These are phyloP conservation scores for Dactylellina sp. DNA, from an alignment of 2,329 filamentous ascomycete genomes.

Conservation along the genomic window DNA sequence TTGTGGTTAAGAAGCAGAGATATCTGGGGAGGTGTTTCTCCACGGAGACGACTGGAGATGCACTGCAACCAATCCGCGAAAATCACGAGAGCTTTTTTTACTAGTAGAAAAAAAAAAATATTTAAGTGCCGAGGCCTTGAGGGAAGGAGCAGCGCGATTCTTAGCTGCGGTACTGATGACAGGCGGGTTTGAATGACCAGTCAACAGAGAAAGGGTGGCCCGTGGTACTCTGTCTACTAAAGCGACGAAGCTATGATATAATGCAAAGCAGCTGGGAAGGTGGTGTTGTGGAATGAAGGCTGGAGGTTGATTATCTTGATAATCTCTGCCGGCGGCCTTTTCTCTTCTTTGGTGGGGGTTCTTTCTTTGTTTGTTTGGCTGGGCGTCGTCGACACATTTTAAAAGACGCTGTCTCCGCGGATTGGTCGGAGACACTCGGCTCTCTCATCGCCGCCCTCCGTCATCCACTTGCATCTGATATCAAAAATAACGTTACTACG, in stretches of 20 bases:
- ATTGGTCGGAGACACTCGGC: conserved; percentile 40
- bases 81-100: not conserved
- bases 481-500: conserved; percentile 4
- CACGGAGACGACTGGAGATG: conserved; percentile 7
- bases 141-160: too few relatives aligned
- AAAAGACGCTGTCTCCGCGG: not conserved
- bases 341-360: conserved; percentile 1
- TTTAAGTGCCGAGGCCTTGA: too few relatives aligned
- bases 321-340: conserved; percentile 20
- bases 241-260: conserved; percentile 25
- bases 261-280: not conserved
- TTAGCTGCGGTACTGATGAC: too few relatives aligned
- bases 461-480: conserved; percentile 40
- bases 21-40: conserved; percentile 1
- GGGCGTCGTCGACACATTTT: not conserved
- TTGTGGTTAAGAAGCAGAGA: not conserved
- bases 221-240: too few relatives aligned
- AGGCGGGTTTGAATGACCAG: too few relatives aligned
- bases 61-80: not conserved
- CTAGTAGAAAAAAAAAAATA: not conserved
- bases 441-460: conserved; percentile 9
- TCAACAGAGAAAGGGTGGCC: too few relatives aligned
- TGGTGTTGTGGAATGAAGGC: conserved; percentile 10
- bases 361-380: too few relatives aligned
- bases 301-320: conserved; percentile 38